A percentile compares a stretch with the other conserved stretches of the same genome.
These are phyloP conservation scores for Pyrenophora teres DNA, from an alignment of 2,329 filamentous ascomycete species.

Conservation along the genomic window DNA sequence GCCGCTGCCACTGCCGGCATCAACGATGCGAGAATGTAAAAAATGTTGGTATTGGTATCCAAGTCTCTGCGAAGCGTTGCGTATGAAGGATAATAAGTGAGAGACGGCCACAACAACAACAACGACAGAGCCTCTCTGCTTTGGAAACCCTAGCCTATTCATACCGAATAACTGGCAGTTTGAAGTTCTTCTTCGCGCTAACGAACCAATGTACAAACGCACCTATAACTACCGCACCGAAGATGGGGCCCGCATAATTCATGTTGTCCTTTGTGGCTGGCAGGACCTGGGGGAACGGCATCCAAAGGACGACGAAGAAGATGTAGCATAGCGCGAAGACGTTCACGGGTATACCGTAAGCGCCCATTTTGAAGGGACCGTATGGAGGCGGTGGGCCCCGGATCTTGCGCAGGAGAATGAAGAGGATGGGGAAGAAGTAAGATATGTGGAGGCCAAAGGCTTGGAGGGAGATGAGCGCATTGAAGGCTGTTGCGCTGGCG, in stretches of 20 bases:
- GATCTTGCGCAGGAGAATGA: constrained; percentile 31
- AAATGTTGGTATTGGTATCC: too few species aligned
- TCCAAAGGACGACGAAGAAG: constrained; percentile 34
- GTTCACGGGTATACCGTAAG: constrained; percentile 32
- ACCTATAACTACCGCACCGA: constrained; percentile 28
- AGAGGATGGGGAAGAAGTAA: constrained; percentile 39
- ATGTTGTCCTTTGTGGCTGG: constrained; percentile 38
- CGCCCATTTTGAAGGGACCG: constrained; percentile 37
- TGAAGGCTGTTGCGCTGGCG: constrained; percentile 44
- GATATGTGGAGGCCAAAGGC: constrained; percentile 41
- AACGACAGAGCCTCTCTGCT: too few species aligned
- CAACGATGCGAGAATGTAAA: too few species aligned
- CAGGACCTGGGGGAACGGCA: constrained; percentile 36
- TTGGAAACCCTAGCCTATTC: constrained; percentile 10
- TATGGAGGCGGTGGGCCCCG: constrained; percentile 26
- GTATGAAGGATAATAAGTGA: too few species aligned
- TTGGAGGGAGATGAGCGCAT: constrained; percentile 39
- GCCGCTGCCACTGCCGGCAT: too few species aligned
- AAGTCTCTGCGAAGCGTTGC: too few species aligned
- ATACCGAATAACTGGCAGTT: constrained; percentile 29
- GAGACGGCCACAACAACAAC: too few species aligned
- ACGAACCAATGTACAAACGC: constrained; percentile 32
- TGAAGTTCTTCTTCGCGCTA: constrained; percentile 25
- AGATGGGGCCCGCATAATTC: constrained; percentile 41
- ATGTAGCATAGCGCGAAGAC: constrained; percentile 31